These are phyloP conservation scores for Eremochloa ophiuroides DNA, from an alignment of 176 grass and related monocot species.

Conservation along the genomic window DNA sequence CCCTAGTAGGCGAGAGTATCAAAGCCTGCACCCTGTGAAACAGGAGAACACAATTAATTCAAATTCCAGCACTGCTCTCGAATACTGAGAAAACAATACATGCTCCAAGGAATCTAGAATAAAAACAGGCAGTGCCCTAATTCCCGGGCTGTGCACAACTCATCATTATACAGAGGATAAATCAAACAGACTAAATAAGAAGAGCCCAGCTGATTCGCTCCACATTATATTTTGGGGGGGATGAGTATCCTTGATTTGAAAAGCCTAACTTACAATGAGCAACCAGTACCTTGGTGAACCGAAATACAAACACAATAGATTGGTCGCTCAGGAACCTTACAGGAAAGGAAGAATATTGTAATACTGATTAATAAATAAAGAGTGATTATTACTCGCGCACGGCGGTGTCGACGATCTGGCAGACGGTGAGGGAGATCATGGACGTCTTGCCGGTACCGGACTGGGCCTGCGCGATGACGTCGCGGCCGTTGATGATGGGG, in stretches of 20 bases:
- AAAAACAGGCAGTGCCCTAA: background rate
- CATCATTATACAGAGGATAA: background rate
- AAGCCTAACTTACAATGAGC: background rate
- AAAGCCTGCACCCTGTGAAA: conserved; percentile 70
- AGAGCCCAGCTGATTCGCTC: background rate
- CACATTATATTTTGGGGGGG: too few species aligned
- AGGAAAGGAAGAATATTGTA: background rate
- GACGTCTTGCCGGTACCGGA: conserved; percentile 93
- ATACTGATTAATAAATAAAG: background rate
- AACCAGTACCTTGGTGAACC: background rate
- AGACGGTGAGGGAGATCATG: conserved; percentile 90
- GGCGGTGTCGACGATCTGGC: conserved; percentile 86
- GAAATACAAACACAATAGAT: background rate
- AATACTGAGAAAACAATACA: background rate
- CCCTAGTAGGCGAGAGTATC: conserved; percentile 82
- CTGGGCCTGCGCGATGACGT: conserved; percentile 99
- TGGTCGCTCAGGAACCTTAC: background rate
- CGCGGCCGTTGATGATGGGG: conserved; percentile 76
- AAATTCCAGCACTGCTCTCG: background rate
- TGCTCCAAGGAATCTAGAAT: background rate
- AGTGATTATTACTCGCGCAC: conserved; percentile 53
- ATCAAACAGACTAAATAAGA: background rate
- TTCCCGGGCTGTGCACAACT: background rate
- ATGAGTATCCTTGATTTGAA: background rate
- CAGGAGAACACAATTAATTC: background rate